These are phyloP conservation scores for Termitomyces sp. DNA, from an alignment of 768 basidiomycete species.

Conservation along the genomic window DNA sequence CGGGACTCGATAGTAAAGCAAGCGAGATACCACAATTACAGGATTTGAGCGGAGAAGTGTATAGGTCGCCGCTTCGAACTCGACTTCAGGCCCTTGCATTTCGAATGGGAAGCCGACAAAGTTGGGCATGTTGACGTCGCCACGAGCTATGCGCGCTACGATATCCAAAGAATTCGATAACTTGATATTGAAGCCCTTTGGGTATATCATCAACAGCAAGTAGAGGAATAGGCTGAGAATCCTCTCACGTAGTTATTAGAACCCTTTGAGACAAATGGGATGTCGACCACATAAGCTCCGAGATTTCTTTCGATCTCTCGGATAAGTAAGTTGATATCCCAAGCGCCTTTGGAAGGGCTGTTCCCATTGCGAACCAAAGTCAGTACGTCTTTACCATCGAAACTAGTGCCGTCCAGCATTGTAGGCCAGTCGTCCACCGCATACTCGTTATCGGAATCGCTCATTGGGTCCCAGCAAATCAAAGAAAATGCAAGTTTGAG, in stretches of 20 bases:
- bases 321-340: background rate
- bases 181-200: background rate
- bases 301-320: constrained; percentile 1
- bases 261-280: background rate
- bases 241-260: background rate
- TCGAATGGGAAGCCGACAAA: background rate
- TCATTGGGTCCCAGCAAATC: background rate
- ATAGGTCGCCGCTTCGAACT: background rate
- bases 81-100: background rate
- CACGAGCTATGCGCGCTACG: background rate
- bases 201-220: background rate
- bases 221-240: too few relatives aligned
- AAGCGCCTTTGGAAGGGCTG: background rate
- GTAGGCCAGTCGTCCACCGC: background rate
- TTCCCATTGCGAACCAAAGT: background rate
- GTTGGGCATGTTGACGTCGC: background rate
- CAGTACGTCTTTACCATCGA: background rate
- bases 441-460: background rate
- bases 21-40: background rate
- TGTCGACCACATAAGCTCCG: background rate
- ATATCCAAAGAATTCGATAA: background rate
- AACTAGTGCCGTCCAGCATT: background rate
- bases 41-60: background rate
- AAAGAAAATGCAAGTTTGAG: background rate
- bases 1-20: background rate